These are phyloP conservation scores for Domatiomyces catenatus DNA, from an alignment of 2,329 filamentous ascomycete genomes.

Conservation along the genomic window DNA sequence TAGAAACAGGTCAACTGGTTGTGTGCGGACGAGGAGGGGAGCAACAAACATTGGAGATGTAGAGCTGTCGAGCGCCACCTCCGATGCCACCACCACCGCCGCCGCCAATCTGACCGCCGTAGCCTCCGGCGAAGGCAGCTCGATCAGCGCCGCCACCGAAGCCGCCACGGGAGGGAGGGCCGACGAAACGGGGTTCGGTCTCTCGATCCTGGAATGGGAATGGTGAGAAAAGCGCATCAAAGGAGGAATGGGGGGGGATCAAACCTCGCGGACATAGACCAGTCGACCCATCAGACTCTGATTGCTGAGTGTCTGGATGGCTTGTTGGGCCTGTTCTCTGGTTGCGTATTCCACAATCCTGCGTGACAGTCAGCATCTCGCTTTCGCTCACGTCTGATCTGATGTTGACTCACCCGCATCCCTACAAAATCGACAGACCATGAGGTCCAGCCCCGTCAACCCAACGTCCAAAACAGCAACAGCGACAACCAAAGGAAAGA, in stretches of 20 bases:
- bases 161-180: constrained; percentile 52
- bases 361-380: constrained; percentile 3
- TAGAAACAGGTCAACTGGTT: constrained; percentile 34
- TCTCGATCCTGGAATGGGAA: constrained; percentile 61
- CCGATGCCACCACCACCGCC: constrained; percentile 39
- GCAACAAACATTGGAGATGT: constrained; percentile 88
- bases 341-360: constrained; percentile 99
- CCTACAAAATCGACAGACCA: constrained; percentile 83
- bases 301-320: constrained; percentile 95
- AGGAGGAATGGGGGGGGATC: constrained; percentile 4
- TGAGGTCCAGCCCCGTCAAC: constrained; percentile 91
- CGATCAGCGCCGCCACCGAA: constrained; percentile 43
- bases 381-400: neutral
- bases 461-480: constrained; percentile 71
- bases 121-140: constrained; percentile 30
- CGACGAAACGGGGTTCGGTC: constrained; percentile 89
- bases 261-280: constrained; percentile 94
- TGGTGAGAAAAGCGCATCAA: neutral
- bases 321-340: constrained; percentile 95
- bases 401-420: constrained; percentile 76
- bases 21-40: constrained; percentile 21
- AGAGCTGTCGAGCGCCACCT: constrained; percentile 78
- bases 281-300: constrained; percentile 97
- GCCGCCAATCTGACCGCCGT: constrained; percentile 30
- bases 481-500: constrained; percentile 35